Percentiles rank a stretch among this genome's conserved stretches.
These are phyloP conservation scores for Podaxis mareebaensis DNA, from an alignment of 768 basidiomycete species.

Conservation along the genomic window DNA sequence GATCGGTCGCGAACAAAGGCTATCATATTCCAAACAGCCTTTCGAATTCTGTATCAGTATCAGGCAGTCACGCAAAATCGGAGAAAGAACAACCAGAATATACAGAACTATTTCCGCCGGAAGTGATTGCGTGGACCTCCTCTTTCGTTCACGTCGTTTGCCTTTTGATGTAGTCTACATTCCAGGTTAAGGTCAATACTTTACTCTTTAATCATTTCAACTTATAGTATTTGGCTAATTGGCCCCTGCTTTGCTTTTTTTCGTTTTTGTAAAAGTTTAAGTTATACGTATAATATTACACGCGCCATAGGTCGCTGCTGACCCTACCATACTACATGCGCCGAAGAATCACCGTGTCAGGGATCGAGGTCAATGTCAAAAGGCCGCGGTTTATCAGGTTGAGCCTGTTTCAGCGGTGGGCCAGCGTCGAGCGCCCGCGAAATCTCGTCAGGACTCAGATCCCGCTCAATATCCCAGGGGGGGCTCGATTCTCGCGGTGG, in stretches of 20 bases:
- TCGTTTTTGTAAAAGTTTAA: not conserved
- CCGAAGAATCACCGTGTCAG: not conserved
- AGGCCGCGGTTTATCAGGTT: conserved; percentile 17
- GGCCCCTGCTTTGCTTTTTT: not conserved
- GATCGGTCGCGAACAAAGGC: conserved; percentile 78
- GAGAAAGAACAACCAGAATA: conserved; percentile 2
- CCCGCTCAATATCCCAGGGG: conserved; percentile 74
- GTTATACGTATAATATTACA: not conserved
- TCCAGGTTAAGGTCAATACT: not conserved
- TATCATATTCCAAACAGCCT: conserved; percentile 60
- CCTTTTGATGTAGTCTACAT: not conserved
- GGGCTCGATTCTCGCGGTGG: conserved; percentile 53
- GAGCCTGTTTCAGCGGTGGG: not conserved
- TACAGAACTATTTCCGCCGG: conserved; percentile 5
- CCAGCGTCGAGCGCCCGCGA: not conserved
- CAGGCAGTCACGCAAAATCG: conserved; percentile 22
- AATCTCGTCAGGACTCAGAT: conserved; percentile 34
- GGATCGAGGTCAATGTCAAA: conserved; percentile 50
- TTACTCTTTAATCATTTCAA: not conserved
- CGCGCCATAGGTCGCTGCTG: not conserved
- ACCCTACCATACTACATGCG: not conserved
- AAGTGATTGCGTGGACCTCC: not conserved
- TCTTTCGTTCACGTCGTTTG: not conserved
- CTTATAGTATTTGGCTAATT: not conserved
- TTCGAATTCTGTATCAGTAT: conserved; percentile 65